Base-by-base conservation (phyloP, 352 stramenopile genomes). In the Globisporangium okanoganense region DNA sequence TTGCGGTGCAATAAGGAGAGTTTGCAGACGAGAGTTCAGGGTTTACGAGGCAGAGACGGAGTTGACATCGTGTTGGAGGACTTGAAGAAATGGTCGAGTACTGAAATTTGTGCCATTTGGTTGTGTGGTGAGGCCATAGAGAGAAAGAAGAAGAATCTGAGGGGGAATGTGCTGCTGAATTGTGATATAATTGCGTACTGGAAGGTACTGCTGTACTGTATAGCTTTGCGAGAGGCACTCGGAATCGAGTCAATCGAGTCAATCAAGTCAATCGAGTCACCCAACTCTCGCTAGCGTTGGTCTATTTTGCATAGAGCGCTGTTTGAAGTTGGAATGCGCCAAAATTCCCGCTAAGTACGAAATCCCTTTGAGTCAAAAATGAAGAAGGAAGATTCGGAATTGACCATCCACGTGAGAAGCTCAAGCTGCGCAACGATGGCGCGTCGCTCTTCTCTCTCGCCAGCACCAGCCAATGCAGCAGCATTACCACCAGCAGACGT, bases 381-480 rank as follows among this genome's bases (percentile, higher is more conserved):
- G 9, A 22, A 36, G 45, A 35, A 35, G 0, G 45, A 45, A 53
- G 25, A 53, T 53, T 36, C 47, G 5, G 47, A 5, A 22, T 36
- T 29, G 25, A 53, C 47, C 14, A 51, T 31, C 20, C 44, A 7
- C 22, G 29, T 6, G 44, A 51, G 44, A 51, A 51, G 13, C 22
- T 33, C 44, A 31, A 18, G 5, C 43, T 49, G 10, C 27, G 16
- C 18, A 16, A 22, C n/a, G 25, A 55, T 55, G 48, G 48, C 27
- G 27, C 16, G 27, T 40, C 48, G 48, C 48, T 41, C 48, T 18
- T 55, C 27, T 55, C 48, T 55, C 48, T 18, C 48, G 25, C 27
- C 7, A 5, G 48, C 27, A 38, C 27, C 35, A 22, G 24, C 38
- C 13, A 2, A 22, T 14, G 38, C 43, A 49, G n/a, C 43, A 49